Percentiles rank a stretch among this genome's conserved stretches.
Evolutionary conservation across 2,329 filamentous ascomycete species (phyloP).

Genomic region (Cercospora beticola): DNA sequence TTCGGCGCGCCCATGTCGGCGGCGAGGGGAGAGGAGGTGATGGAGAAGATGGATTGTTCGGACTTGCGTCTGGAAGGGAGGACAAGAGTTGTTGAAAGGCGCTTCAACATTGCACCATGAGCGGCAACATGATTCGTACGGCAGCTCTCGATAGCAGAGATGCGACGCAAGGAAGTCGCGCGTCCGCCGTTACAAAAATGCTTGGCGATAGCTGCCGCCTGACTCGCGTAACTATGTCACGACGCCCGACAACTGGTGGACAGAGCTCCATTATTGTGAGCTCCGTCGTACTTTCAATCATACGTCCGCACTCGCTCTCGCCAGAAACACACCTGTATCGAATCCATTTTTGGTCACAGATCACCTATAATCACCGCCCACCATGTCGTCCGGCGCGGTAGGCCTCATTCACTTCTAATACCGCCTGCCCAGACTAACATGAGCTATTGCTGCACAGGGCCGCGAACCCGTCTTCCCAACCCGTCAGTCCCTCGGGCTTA

Average conservation of each 20-base stretch:
- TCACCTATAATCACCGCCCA: conserved; percentile 16
- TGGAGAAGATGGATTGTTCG: conserved; percentile 14
- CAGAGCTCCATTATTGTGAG: conserved; percentile 5
- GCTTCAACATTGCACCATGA: conserved; percentile 8
- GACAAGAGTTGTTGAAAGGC: conserved; percentile 12
- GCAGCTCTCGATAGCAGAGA: conserved; percentile 5
- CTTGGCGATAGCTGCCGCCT: neutral
- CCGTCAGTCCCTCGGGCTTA: conserved; percentile 90
- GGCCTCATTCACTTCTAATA: neutral
- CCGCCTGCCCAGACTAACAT: neutral
- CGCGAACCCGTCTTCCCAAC: conserved; percentile 97
- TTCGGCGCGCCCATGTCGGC: conserved; percentile 18
- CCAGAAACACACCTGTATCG: neutral
- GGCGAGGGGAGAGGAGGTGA: conserved; percentile 13
- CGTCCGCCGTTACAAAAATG: neutral
- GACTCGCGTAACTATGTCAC: neutral
- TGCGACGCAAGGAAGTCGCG: conserved; percentile 14
- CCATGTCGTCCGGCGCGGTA: conserved; percentile 31
- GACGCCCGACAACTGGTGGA: neutral
- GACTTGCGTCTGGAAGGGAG: conserved; percentile 27
- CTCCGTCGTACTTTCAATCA: neutral
- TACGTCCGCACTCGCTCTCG: neutral
- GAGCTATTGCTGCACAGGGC: conserved; percentile 56
- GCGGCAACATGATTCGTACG: neutral
- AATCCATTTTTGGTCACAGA: neutral